Conservation (phyloP, 768 basidiomycete genomes). For the Collybiopsis luxurians region DNA sequence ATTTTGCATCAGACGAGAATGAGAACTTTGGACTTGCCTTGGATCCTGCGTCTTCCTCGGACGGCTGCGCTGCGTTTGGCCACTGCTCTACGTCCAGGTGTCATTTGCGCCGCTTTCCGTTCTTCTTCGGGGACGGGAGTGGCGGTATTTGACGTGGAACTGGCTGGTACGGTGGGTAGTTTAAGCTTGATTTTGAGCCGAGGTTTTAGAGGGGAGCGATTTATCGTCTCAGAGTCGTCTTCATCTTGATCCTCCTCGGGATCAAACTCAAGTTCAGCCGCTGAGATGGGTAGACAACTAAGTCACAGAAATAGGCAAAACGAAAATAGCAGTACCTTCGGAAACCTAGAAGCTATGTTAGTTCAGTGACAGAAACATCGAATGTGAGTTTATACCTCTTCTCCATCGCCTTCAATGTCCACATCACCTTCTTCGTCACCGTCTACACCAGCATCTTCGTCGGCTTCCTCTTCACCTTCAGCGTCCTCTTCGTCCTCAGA, state of each 20-base stretch:
- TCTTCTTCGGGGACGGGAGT: slow-evolving; percentile 11
- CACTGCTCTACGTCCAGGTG: slow-evolving; percentile 1
- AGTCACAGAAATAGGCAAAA: neutral
- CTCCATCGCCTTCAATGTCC: slow-evolving; percentile 1
- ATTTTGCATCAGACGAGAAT: too few species aligned
- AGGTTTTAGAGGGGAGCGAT: slow-evolving; percentile 6
- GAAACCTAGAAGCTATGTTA: neutral
- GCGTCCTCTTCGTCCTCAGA: neutral
- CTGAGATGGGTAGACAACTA: neutral
- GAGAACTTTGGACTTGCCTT: slow-evolving; percentile 2
- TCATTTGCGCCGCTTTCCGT: neutral
- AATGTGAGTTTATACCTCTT: neutral
- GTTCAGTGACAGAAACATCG: neutral
- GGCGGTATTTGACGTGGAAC: slow-evolving; percentile 12
- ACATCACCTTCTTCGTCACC: slow-evolving; percentile 1
- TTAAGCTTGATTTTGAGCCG: slow-evolving; percentile 13
- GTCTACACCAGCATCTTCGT: neutral
- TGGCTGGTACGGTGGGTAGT: slow-evolving; percentile 10
- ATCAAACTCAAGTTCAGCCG: neutral
- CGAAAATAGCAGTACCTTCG: neutral
- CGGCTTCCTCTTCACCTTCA: neutral
- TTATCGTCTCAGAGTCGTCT: slow-evolving; percentile 13
- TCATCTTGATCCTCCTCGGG: neutral
- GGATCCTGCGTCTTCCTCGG: slow-evolving; percentile 2
- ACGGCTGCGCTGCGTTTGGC: slow-evolving; percentile 7